Evolutionary conservation across 257 asterid genomes (phyloP), one percentile per base, ranked within the genome.

Genomic region (Solanum corneliomulleri): DNA sequence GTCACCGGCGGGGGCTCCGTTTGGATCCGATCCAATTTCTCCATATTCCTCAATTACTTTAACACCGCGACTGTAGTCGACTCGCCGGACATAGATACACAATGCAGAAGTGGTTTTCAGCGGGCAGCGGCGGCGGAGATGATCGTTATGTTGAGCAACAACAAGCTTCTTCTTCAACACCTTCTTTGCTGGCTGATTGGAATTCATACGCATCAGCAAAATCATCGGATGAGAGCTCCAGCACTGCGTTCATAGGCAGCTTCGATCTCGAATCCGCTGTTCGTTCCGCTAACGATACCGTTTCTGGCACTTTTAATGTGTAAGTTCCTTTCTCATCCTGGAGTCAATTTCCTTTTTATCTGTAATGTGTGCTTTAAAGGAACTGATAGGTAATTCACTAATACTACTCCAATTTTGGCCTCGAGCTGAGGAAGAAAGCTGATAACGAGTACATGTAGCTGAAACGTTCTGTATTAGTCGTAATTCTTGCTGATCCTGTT

Each of bases 81-180:
- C 44, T 29, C 69, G 68, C 62, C 29, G 69, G 69, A 49, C 14
- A 80, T 25, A 45, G 42, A 45, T 69, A 15, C 82, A 47, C 27
- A 83, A 95, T 95, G 97, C 97, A 94, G 92, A 94, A 93, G 70
- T 95, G 98, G 98, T 95, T 95, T 90, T 90, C 98, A 23, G 92
- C 90, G 5, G 89, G 85, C 45, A n/a, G 90, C 86, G 89, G 58
- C 77, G 89, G 77, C 77, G 94, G 76, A n/a, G 83, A 88, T 76
- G 92, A 76, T 71, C 86, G 87, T 27, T 80, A 80, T 80, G 69
- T 49, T 1, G 85, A 80, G 88, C 90, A 84, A n/a, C 93, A n/a
- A 83, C 93, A 66, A 49, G 88, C 92, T 87, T 37, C 91, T 52
- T 23, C 92, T 84, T 60, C 93, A 11, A 78, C 93, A 13, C 86